Conservation (phyloP, 495 filamentous ascomycete genomes). For the Saxophila tyrrhenica region DNA sequence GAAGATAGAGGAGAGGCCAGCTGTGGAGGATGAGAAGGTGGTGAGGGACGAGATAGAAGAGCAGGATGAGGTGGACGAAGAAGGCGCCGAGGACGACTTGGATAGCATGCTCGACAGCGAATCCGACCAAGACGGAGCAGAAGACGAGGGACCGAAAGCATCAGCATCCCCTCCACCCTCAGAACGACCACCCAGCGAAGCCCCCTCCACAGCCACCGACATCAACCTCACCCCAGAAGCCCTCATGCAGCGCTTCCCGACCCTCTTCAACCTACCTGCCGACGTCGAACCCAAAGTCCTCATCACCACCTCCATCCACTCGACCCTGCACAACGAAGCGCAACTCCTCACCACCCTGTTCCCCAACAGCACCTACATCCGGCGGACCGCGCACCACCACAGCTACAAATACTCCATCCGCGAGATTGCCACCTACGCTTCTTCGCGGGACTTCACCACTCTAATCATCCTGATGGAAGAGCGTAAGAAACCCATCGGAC, state of each 20-base stretch:
- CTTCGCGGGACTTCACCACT: slow-evolving; percentile 66
- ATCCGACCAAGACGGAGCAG: slow-evolving; percentile 34
- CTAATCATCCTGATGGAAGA: slow-evolving; percentile 77
- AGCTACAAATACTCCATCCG: slow-evolving; percentile 76
- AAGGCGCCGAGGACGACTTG: slow-evolving; percentile 46
- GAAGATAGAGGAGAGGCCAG: slow-evolving; percentile 28
- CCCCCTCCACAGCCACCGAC: slow-evolving; percentile 22
- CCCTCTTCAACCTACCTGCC: slow-evolving; percentile 54
- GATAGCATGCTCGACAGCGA: slow-evolving; percentile 60
- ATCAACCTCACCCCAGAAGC: slow-evolving; percentile 33
- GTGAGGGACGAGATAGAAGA: slow-evolving; percentile 37
- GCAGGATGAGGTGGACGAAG: slow-evolving; percentile 32
- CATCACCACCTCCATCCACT: slow-evolving; percentile 78
- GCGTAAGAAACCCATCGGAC: slow-evolving; percentile 59
- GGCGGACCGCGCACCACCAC: slow-evolving; percentile 65
- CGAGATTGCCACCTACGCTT: slow-evolving; percentile 79
- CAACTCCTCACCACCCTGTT: slow-evolving; percentile 66
- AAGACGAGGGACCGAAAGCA: slow-evolving; percentile 32
- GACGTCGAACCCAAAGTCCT: slow-evolving; percentile 60
- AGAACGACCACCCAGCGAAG: slow-evolving; percentile 14
- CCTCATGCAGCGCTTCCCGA: slow-evolving; percentile 50
- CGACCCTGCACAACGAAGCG: slow-evolving; percentile 72
- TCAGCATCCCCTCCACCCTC: slow-evolving; percentile 9
- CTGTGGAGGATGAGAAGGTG: slow-evolving; percentile 27
- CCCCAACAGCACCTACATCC: slow-evolving; percentile 80